Base-by-base conservation (phyloP, 2,329 filamentous ascomycete genomes). In the Bisporella sp. region DNA sequence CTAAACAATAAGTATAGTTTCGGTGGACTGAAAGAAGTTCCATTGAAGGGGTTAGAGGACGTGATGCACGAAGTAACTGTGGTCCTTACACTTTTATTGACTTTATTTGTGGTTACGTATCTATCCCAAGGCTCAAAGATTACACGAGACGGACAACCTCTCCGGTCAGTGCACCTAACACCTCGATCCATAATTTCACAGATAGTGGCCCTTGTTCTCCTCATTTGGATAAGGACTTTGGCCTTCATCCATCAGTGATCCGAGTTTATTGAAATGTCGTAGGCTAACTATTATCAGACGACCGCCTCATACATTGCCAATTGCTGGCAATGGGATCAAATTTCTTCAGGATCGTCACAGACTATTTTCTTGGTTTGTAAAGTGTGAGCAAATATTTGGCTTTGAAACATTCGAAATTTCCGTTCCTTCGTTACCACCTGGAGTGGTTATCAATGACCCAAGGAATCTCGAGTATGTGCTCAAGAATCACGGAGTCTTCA, bases 371-470 rank as follows among this genome's bases (percentile, higher is more conserved):
- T 85, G 81, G 81, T 85, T 85, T 60, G 71, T 76, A 45, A 72
- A 70, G 56, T 81, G 78, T 57, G 78, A 83, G 61, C 71, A 69
- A 9, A 66, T 67, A 31, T 78, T 79, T 54, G 79, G 79, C 35
- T 69, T 75, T 48, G 78, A 82, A 63, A 85, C 82, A 0, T 77
- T 82, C 45, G 74, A 79, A 57, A 78, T 85, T 31, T 74, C 74
- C 4, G 81, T 85, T 9, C 82, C 82, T 2, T 78, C 77, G 0
- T 64, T 85, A 9, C 81, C 81, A 1, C 77, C 79, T 0, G 81
- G 79, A 4, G 77, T 85, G 21, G 76, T 85, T 43, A 76, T 85
- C 61, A 80, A 77, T 59, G 76, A 80, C 57, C 81, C 82, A 1
- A 69, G 68, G 50, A 82, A 81, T 55, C 71, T 85, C 1, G 82